phyloP scores from a whole-genome alignment of 2,329 filamentous ascomycete genomes.

The Ustulina deusta region DNA sequence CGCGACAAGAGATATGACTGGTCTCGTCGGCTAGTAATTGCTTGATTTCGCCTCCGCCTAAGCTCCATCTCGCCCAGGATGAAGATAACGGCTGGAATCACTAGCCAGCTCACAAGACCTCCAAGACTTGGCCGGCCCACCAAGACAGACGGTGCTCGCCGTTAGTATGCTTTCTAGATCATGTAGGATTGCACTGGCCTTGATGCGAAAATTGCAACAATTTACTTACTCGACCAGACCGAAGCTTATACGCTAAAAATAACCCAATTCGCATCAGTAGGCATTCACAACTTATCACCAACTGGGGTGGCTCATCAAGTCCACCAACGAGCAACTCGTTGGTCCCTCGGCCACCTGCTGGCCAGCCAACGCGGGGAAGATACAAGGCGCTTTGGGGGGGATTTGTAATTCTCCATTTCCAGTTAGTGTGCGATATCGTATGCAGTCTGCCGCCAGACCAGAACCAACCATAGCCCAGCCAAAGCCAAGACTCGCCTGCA shows the following conservation, averaged over 20 bases:
- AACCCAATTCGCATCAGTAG: not conserved
- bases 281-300: not conserved
- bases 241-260: not conserved
- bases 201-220: not conserved
- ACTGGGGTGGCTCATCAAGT: not conserved
- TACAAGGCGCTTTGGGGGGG: conserved; percentile 7
- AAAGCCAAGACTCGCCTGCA: not conserved
- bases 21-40: conserved; percentile 4
- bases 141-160: conserved; percentile 7
- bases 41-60: conserved; percentile 20
- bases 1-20: conserved; percentile 13
- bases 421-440: conserved; percentile 22
- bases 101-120: conserved; percentile 10
- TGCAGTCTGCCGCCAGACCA: conserved; percentile 19
- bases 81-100: conserved; percentile 28
- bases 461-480: no score
- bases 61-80: conserved; percentile 21
- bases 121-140: conserved; percentile 1
- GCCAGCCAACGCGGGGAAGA: conserved; percentile 11
- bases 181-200: not conserved
- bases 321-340: not conserved
- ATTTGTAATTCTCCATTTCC: conserved; percentile 26
- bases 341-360: not conserved
- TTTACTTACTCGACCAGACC: not conserved
- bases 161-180: conserved; percentile 1